Conservation (phyloP, 441 rosid genomes). For the Croton laevigatus region DNA sequence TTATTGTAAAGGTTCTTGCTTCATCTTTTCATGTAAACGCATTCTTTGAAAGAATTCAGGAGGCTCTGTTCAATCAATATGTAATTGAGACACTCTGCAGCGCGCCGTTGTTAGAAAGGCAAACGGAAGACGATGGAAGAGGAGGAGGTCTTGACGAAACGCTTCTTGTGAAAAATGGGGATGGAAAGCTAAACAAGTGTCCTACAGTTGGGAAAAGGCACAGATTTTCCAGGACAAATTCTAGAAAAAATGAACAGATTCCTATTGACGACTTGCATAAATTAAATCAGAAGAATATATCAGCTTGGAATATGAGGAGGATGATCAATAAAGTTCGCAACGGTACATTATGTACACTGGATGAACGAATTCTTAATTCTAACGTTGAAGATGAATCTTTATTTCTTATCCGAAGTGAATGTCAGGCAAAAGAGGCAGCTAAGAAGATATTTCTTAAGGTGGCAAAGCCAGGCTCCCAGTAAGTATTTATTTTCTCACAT, state of each 20-base stretch:
- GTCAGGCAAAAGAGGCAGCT: slow-evolving; percentile 65
- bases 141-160: slow-evolving; percentile 17
- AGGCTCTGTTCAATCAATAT: slow-evolving; percentile 56
- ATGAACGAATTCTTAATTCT: slow-evolving; percentile 43
- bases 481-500: slow-evolving; percentile 15
- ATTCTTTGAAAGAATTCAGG: slow-evolving; percentile 68
- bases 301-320: slow-evolving; percentile 69
- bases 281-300: slow-evolving; percentile 53
- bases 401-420: slow-evolving; percentile 49
- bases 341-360: slow-evolving; percentile 46
- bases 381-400: slow-evolving; percentile 46
- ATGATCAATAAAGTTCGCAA: slow-evolving; percentile 47
- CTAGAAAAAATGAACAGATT: slow-evolving; percentile 28
- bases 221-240: slow-evolving; percentile 25
- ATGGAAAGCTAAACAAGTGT: slow-evolving; percentile 23
- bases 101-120: slow-evolving; percentile 42
- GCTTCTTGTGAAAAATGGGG: slow-evolving; percentile 28
- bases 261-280: slow-evolving; percentile 43
- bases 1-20: slow-evolving; percentile 59
- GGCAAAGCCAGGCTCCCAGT: slow-evolving; percentile 52
- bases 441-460: slow-evolving; percentile 59
- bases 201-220: slow-evolving; percentile 24
- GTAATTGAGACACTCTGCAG: slow-evolving; percentile 53
- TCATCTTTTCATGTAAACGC: slow-evolving; percentile 59
- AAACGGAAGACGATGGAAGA: slow-evolving; percentile 20